Evolutionary conservation across 2,329 filamentous ascomycete species (phyloP).

Genomic region (Penicillium paneum): DNA sequence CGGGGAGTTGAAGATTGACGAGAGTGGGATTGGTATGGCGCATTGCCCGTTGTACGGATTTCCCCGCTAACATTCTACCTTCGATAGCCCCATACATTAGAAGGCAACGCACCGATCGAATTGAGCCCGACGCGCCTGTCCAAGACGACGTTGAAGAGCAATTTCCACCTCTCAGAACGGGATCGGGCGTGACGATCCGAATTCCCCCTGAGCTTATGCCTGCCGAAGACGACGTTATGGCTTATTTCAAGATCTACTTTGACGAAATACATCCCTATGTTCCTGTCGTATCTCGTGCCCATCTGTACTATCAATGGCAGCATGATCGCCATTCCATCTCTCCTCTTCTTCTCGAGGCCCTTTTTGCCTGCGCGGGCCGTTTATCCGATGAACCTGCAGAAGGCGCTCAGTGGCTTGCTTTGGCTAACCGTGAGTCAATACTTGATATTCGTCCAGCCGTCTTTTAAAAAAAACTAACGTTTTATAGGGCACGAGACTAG

Average conservation of each 20-base stretch:
- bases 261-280: conserved; percentile 87
- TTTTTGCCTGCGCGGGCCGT: conserved; percentile 84
- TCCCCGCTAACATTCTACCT: background rate
- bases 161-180: conserved; percentile 65
- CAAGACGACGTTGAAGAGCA: conserved; percentile 69
- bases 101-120: conserved; percentile 52
- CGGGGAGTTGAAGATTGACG: conserved; percentile 82
- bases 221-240: conserved; percentile 72
- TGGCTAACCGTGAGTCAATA: conserved; percentile 68
- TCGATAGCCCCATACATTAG: conserved; percentile 76
- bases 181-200: conserved; percentile 72
- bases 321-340: conserved; percentile 79
- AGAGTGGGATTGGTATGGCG: conserved; percentile 75
- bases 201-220: conserved; percentile 95
- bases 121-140: conserved; percentile 54
- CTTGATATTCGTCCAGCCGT: conserved; percentile 3
- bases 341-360: conserved; percentile 79
- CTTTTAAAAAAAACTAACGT: conserved; percentile 28
- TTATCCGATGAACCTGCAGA: conserved; percentile 79
- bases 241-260: conserved; percentile 91
- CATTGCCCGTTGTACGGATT: background rate
- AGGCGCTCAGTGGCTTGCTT: conserved; percentile 87
- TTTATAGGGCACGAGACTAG: conserved; percentile 76
- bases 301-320: conserved; percentile 88
- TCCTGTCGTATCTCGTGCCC: conserved; percentile 76